These are phyloP conservation scores for Trichosporon inkin DNA, from an alignment of 1,284 basidiomycete species.

Conservation along the genomic window DNA sequence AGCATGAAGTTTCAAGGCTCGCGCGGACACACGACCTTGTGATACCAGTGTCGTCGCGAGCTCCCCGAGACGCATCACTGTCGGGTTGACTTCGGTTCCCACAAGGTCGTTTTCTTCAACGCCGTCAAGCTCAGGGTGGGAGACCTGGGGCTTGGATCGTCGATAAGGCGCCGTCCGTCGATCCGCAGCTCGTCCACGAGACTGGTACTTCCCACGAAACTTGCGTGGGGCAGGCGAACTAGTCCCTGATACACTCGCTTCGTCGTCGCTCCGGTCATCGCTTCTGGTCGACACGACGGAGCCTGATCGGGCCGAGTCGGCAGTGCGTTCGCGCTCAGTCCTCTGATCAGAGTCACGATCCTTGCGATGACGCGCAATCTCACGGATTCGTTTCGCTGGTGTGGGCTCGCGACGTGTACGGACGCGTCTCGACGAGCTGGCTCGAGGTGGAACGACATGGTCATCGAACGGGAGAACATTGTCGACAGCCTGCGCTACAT, in stretches of 20 bases:
- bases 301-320: neutral
- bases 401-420: neutral
- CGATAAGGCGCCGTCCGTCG: slow-evolving; percentile 9
- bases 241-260: neutral
- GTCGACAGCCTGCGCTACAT: neutral
- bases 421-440: neutral
- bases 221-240: neutral
- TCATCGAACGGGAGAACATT: neutral
- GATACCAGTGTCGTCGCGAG: slow-evolving; percentile 29
- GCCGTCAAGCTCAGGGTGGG: slow-evolving; percentile 25
- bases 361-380: neutral
- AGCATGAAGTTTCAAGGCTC: slow-evolving; percentile 30
- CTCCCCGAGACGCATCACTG: slow-evolving; percentile 27
- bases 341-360: neutral
- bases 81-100: slow-evolving; percentile 28
- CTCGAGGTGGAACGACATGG: neutral
- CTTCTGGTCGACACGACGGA: neutral
- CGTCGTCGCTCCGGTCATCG: slow-evolving; percentile 2
- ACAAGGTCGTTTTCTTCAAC: slow-evolving; percentile 33
- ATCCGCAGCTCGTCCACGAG: slow-evolving; percentile 8
- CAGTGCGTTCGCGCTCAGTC: neutral
- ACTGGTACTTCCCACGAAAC: slow-evolving; percentile 4
- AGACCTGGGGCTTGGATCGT: slow-evolving; percentile 2
- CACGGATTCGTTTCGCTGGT: neutral
- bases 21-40: slow-evolving; percentile 33